Evolutionary conservation across 768 basidiomycete species (phyloP).

Genomic region (Serendipita vermifera): DNA sequence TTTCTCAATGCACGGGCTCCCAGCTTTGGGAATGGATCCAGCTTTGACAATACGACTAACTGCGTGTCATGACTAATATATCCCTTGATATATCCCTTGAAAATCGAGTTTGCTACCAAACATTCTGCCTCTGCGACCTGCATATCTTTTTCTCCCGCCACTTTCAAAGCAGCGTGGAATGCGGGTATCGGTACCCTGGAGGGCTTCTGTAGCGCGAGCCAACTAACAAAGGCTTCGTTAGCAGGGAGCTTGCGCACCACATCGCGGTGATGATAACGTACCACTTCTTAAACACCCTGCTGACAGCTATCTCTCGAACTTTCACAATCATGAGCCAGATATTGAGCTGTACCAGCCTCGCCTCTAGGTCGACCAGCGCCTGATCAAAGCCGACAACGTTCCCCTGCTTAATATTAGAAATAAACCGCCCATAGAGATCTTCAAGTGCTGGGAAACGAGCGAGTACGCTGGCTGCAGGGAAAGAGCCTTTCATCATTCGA

Average conservation of each 20-base stretch:
- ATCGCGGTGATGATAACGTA: slow-evolving; percentile 19
- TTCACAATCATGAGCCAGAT: slow-evolving; percentile 79
- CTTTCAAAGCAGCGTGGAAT: slow-evolving; percentile 62
- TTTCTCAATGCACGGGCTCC: not conserved
- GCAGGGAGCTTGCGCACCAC: not conserved
- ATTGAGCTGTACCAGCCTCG: slow-evolving; percentile 69
- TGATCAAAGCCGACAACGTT: slow-evolving; percentile 70
- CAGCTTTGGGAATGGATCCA: slow-evolving; percentile 67
- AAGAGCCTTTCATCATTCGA: slow-evolving; percentile 72
- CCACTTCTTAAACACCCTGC: slow-evolving; percentile 54
- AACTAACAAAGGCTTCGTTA: slow-evolving; percentile 34
- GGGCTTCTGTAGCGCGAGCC: slow-evolving; percentile 60
- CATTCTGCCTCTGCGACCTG: slow-evolving; percentile 80
- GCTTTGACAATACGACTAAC: slow-evolving; percentile 77
- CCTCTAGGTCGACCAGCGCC: slow-evolving; percentile 51
- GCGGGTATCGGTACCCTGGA: slow-evolving; percentile 69
- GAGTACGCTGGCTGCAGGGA: slow-evolving; percentile 64
- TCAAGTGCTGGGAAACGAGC: slow-evolving; percentile 57
- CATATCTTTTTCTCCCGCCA: slow-evolving; percentile 56
- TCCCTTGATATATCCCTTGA: slow-evolving; percentile 81
- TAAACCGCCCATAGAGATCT: slow-evolving; percentile 68
- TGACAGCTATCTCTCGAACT: slow-evolving; percentile 73
- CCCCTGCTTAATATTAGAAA: slow-evolving; percentile 61
- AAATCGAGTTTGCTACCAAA: slow-evolving; percentile 89
- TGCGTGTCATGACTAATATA: slow-evolving; percentile 95